A percentile compares a stretch with the other conserved stretches of the same genome.
Evolutionary conservation across 345 rosid species (phyloP).

Genomic region (Firmiana major): DNA sequence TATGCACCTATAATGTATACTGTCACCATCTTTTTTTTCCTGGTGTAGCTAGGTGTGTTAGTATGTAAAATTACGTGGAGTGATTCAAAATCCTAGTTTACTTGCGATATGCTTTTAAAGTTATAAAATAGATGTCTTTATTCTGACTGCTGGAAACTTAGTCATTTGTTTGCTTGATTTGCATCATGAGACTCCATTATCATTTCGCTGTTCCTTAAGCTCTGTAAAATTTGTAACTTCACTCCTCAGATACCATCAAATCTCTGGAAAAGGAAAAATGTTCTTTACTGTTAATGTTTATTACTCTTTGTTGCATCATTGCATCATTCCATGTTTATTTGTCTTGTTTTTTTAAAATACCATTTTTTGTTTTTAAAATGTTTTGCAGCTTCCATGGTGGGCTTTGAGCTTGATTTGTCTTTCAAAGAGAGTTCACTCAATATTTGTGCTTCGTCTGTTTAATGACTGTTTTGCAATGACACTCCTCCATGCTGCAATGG

Average conservation of each 20-base stretch:
- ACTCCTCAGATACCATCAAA: neutral
- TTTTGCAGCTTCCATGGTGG: conserved; percentile 91
- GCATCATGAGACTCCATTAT: neutral
- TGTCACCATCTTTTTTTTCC: neutral
- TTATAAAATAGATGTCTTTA: neutral
- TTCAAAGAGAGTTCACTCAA: conserved; percentile 87
- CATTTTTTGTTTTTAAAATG: conserved; percentile 3
- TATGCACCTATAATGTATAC: neutral
- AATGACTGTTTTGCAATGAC: conserved; percentile 93
- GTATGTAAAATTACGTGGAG: neutral
- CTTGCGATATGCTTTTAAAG: neutral
- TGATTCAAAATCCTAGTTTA: neutral
- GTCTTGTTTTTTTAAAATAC: neutral
- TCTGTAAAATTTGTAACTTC: neutral
- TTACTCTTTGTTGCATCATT: neutral
- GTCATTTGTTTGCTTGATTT: neutral
- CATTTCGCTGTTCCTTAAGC: neutral
- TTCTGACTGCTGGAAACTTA: neutral
- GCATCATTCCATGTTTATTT: neutral
- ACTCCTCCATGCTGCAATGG: conserved; percentile 72
- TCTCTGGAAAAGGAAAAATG: neutral
- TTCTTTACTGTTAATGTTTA: neutral
- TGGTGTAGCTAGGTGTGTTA: neutral
- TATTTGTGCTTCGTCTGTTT: conserved; percentile 91
- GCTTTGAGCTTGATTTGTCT: conserved; percentile 73